phyloP scores from a whole-genome alignment of 129 eudicot species.

The Tanacetum coccineum region DNA sequence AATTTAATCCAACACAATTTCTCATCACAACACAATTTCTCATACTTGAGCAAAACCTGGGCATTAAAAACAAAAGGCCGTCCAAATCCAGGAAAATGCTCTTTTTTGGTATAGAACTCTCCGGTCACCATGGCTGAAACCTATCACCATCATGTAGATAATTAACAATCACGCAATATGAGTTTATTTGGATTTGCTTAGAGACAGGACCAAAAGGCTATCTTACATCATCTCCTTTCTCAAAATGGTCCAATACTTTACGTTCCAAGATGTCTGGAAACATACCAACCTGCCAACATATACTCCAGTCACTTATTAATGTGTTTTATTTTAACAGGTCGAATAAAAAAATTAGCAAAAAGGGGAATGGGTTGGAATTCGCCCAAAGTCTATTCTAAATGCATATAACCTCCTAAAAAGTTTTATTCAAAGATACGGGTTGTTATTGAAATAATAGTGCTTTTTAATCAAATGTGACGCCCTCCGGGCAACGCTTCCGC shows the following conservation, averaged over 20 bases:
- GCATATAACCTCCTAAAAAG: not conserved
- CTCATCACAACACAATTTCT: slow-evolving; percentile 2
- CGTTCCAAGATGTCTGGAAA: slow-evolving; percentile 92
- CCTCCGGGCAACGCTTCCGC: too few species aligned
- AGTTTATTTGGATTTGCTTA: not conserved
- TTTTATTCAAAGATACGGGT: not conserved
- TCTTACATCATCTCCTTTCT: slow-evolving; percentile 89
- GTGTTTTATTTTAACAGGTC: not conserved
- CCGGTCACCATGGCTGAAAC: slow-evolving; percentile 99
- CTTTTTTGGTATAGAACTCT: slow-evolving; percentile 90
- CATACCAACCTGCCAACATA: slow-evolving; percentile 68
- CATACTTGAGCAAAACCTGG: slow-evolving; percentile 75
- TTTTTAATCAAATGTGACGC: too few species aligned
- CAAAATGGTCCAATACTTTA: slow-evolving; percentile 77
- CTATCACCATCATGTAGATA: slow-evolving; percentile 45
- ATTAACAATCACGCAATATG: slow-evolving; percentile 17
- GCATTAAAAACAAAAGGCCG: slow-evolving; percentile 93
- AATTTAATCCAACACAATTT: not conserved
- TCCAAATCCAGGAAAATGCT: slow-evolving; percentile 99
- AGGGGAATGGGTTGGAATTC: not conserved
- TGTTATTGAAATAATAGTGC: not conserved
- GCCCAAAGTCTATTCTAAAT: not conserved
- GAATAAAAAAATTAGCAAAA: not conserved
- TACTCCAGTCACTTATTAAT: not conserved
- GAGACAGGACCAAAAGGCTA: slow-evolving; percentile 17